These are phyloP conservation scores for Gracilaria domingensis DNA, from an alignment of 23 red algal species.

Conservation along the genomic window DNA sequence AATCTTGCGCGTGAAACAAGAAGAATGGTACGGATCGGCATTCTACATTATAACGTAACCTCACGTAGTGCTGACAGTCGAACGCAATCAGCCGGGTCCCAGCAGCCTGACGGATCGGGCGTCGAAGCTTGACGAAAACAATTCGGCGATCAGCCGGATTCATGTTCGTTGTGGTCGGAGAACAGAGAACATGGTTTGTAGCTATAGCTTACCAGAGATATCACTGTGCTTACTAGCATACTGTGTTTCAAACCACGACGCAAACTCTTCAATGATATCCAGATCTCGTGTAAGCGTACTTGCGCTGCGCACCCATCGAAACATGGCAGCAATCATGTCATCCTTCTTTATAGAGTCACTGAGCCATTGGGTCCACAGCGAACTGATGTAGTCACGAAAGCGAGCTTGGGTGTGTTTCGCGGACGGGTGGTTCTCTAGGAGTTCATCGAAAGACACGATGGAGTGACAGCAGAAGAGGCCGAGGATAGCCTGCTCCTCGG, in stretches of 20 bases:
- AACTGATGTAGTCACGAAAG: neutral
- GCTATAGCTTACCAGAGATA: neutral
- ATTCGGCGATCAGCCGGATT: no score
- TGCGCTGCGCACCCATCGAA: neutral
- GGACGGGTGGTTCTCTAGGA: neutral
- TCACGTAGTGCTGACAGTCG: no score
- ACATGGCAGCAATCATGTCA: neutral
- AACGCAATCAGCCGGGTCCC: no score
- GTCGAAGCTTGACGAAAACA: no score
- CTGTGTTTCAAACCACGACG: neutral
- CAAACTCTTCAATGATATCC: conserved; percentile 15
- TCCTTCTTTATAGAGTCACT: neutral
- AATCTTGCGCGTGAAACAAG: no score
- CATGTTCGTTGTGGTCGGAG: no score
- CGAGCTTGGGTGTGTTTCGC: neutral
- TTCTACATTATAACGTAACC: no score
- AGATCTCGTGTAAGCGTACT: neutral
- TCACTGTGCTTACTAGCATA: neutral
- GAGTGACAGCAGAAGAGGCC: neutral
- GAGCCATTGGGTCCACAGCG: conserved; percentile 1
- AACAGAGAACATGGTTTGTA: no score
- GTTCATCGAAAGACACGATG: neutral
- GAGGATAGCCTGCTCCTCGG: neutral
- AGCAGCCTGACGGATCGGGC: no score
- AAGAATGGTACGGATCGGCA: no score